Evolutionary conservation across 2,329 filamentous ascomycete species (phyloP).

Genomic region (Chalaropsis ovoidea): DNA sequence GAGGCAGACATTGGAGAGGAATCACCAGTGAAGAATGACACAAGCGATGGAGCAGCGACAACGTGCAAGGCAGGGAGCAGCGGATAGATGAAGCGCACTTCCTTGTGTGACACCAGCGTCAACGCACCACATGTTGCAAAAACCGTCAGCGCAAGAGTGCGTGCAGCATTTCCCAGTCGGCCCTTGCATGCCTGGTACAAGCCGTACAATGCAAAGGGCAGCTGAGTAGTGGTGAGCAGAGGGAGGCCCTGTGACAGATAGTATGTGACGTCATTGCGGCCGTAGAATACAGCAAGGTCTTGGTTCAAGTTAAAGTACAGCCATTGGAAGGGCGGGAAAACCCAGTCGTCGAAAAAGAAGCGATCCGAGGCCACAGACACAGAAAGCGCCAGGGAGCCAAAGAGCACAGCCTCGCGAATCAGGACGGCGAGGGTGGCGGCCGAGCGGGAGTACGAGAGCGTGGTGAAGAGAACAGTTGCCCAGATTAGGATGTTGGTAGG

Average conservation of each 20-base stretch:
- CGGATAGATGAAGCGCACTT: constrained; percentile 93
- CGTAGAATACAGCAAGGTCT: constrained; percentile 85
- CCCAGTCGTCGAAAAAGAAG: constrained; percentile 74
- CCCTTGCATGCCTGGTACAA: constrained; percentile 42
- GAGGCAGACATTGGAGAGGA: constrained; percentile 29
- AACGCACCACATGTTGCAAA: constrained; percentile 52
- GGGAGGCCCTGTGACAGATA: constrained; percentile 86
- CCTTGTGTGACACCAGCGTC: constrained; percentile 83
- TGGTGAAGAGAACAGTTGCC: constrained; percentile 49
- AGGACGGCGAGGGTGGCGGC: constrained; percentile 41
- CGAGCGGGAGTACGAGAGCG: constrained; percentile 35
- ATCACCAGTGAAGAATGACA: constrained; percentile 51
- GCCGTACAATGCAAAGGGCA: constrained; percentile 64
- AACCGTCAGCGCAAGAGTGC: constrained; percentile 46
- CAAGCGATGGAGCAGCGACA: constrained; percentile 58
- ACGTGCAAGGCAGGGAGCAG: constrained; percentile 79
- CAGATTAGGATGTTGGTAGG: constrained; percentile 87
- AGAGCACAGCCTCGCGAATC: constrained; percentile 53
- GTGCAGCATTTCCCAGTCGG: constrained; percentile 40
- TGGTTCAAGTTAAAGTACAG: constrained; percentile 84
- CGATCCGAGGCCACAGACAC: constrained; percentile 60
- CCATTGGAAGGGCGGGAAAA: constrained; percentile 78
- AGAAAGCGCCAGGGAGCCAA: constrained; percentile 50
- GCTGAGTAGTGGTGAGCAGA: constrained; percentile 68
- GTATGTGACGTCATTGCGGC: constrained; percentile 81